Percentiles rank a stretch among this genome's conserved stretches.
phyloP scores from a whole-genome alignment of 225 moss, liverwort and hornwort genomes.

The Asterella californica region DNA sequence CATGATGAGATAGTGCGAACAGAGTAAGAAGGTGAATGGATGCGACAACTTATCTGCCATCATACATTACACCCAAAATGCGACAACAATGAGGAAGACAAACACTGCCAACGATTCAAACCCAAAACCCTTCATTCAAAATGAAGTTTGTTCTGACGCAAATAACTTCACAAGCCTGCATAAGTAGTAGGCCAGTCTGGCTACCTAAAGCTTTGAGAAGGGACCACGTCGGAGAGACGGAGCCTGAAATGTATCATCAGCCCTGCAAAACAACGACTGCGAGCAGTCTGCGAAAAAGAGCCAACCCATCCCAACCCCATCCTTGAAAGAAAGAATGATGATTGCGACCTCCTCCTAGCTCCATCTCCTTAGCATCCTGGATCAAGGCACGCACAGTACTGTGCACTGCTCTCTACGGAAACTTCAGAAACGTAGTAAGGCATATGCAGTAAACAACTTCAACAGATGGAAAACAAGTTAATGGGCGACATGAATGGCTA shows the following conservation, averaged over 20 bases:
- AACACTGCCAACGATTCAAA: conserved; percentile 22
- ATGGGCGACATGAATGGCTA: conserved; percentile 31
- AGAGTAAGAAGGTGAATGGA: not conserved
- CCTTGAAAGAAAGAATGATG: not conserved
- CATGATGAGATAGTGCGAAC: not conserved
- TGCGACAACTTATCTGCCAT: conserved; percentile 12
- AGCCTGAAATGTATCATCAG: conserved; percentile 34
- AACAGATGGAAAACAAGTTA: conserved; percentile 38
- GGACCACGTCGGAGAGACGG: conserved; percentile 40
- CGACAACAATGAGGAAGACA: conserved; percentile 22
- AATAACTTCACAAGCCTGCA: conserved; percentile 39
- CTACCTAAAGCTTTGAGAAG: conserved; percentile 50
- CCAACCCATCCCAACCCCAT: conserved; percentile 25
- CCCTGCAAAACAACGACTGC: conserved; percentile 44
- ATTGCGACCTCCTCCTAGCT: conserved; percentile 34
- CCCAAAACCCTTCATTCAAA: conserved; percentile 32
- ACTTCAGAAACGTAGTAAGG: conserved; percentile 37
- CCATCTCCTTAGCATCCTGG: conserved; percentile 42
- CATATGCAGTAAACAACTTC: conserved; percentile 41
- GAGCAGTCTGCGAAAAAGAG: conserved; percentile 24
- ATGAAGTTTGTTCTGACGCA: conserved; percentile 28
- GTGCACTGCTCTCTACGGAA: conserved; percentile 41
- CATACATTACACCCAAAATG: conserved; percentile 24
- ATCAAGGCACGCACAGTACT: conserved; percentile 41
- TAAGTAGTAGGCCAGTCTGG: conserved; percentile 48